phyloP scores from a whole-genome alignment of 23 red algal genomes.

The Gracilaria caudata region DNA sequence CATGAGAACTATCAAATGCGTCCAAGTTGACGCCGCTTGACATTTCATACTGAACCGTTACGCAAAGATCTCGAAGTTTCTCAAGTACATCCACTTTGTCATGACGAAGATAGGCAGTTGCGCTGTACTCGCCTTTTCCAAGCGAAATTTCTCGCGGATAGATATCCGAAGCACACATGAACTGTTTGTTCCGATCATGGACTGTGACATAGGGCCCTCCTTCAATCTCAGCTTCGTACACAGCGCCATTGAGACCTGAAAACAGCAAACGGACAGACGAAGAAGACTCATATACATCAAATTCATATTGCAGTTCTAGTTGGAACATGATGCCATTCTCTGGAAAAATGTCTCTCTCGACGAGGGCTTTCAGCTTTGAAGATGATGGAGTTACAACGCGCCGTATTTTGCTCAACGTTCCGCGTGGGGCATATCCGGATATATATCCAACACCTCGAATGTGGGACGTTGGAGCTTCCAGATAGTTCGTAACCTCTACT shows the following conservation, averaged over 20 bases:
- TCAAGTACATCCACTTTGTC: slow-evolving; percentile 69
- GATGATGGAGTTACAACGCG: slow-evolving; percentile 20
- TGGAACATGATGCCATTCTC: slow-evolving; percentile 50
- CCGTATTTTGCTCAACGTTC: slow-evolving; percentile 27
- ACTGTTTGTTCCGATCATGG: slow-evolving; percentile 76
- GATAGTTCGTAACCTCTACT: slow-evolving; percentile 37
- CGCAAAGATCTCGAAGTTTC: slow-evolving; percentile 24
- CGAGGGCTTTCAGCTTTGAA: slow-evolving; percentile 23
- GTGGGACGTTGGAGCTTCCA: slow-evolving; percentile 12
- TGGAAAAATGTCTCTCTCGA: slow-evolving; percentile 48
- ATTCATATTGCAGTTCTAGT: slow-evolving; percentile 63
- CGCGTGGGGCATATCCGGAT: slow-evolving; percentile 57
- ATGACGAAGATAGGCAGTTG: slow-evolving; percentile 67
- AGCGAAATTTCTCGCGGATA: slow-evolving; percentile 51
- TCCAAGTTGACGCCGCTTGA: slow-evolving; percentile 40
- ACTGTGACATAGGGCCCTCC: slow-evolving; percentile 78
- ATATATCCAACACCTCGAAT: slow-evolving; percentile 28
- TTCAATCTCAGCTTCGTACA: slow-evolving; percentile 75
- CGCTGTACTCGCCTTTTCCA: slow-evolving; percentile 69
- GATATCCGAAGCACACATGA: slow-evolving; percentile 61
- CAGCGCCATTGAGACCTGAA: slow-evolving; percentile 63
- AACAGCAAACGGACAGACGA: slow-evolving; percentile 52
- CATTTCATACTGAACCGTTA: slow-evolving; percentile 60
- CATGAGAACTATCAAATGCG: slow-evolving; percentile 64
- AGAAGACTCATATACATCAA: slow-evolving; percentile 58